Conservation (phyloP, 352 stramenopile genomes). For the Globisporangium ultimum region DNA sequence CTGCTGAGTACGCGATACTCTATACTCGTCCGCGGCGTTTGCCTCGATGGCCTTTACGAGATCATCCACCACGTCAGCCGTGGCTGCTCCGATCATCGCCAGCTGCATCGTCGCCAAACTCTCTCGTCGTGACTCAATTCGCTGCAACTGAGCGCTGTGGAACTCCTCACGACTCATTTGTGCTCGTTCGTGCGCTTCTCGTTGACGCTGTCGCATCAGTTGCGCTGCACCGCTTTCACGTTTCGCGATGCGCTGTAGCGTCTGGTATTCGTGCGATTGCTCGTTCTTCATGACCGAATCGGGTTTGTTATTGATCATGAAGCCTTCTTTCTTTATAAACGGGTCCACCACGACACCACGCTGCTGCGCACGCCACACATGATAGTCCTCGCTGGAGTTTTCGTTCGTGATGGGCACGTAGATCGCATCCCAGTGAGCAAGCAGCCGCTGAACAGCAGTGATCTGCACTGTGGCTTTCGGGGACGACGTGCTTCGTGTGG, state of each 20-base stretch:
- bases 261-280: constrained; percentile 29
- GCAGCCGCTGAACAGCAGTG: constrained; percentile 32
- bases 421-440: constrained; percentile 59
- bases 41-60: constrained; percentile 7
- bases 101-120: constrained; percentile 12
- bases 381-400: constrained; percentile 34
- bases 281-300: constrained; percentile 19
- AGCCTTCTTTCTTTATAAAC: constrained; percentile 45
- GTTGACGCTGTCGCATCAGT: constrained; percentile 26
- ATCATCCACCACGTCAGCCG: constrained; percentile 1
- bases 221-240: constrained; percentile 36
- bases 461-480: constrained; percentile 49
- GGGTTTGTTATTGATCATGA: constrained; percentile 44
- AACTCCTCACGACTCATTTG: constrained; percentile 29
- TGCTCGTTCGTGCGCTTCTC: constrained; percentile 14
- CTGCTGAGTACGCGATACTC: too few relatives aligned
- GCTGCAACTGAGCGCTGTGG: too few relatives aligned
- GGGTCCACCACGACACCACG: constrained; percentile 44
- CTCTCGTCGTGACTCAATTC: constrained; percentile 8
- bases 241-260: constrained; percentile 37
- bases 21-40: not conserved
- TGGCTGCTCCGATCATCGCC: constrained; percentile 11
- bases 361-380: constrained; percentile 43
- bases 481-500: constrained; percentile 40
- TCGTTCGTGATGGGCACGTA: constrained; percentile 56